Evolutionary conservation across 2,329 filamentous ascomycete genomes (phyloP).

Genomic region (Nigrospora oryzae): DNA sequence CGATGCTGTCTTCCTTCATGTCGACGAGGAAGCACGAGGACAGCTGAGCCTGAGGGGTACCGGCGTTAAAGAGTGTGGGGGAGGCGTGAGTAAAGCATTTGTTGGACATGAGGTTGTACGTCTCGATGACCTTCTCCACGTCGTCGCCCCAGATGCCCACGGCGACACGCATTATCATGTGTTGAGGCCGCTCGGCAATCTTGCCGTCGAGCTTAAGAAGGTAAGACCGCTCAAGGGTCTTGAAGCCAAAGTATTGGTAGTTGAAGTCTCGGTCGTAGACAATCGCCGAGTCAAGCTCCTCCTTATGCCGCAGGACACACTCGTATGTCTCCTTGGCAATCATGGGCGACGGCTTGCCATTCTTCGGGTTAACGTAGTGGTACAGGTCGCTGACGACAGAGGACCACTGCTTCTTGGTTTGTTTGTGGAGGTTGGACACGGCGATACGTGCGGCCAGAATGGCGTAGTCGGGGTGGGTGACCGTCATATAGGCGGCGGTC

Average conservation of each 20-base stretch:
- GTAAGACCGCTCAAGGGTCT: constrained; percentile 96
- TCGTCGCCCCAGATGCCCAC: constrained; percentile 95
- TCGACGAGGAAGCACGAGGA: constrained; percentile 98
- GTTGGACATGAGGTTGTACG: constrained; percentile 97
- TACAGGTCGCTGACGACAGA: constrained; percentile 87
- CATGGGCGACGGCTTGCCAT: constrained; percentile 78
- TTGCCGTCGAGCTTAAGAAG: constrained; percentile 92
- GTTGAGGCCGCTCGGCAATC: constrained; percentile 93
- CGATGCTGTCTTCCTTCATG: constrained; percentile 99
- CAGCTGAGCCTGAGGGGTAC: constrained; percentile 87
- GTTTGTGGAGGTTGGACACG: constrained; percentile 99
- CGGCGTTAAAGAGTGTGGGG: constrained; percentile 95
- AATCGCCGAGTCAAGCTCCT: constrained; percentile 96
- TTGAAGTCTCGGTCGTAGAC: constrained; percentile 99
- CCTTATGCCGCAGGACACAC: constrained; percentile 89
- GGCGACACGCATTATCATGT: constrained; percentile 99
- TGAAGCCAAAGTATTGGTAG: constrained; percentile 99
- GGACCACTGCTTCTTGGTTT: constrained; percentile 99
- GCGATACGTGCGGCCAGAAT: constrained; percentile 97
- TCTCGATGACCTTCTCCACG: constrained; percentile 91
- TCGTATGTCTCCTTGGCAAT: constrained; percentile 88
- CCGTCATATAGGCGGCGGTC: constrained; percentile 99
- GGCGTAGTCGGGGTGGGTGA: constrained; percentile 97
- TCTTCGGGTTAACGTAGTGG: constrained; percentile 94
- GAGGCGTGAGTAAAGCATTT: constrained; percentile 99